These are phyloP conservation scores for Pichia sporocuriosa DNA, from an alignment of 805 yeast species.

Conservation along the genomic window DNA sequence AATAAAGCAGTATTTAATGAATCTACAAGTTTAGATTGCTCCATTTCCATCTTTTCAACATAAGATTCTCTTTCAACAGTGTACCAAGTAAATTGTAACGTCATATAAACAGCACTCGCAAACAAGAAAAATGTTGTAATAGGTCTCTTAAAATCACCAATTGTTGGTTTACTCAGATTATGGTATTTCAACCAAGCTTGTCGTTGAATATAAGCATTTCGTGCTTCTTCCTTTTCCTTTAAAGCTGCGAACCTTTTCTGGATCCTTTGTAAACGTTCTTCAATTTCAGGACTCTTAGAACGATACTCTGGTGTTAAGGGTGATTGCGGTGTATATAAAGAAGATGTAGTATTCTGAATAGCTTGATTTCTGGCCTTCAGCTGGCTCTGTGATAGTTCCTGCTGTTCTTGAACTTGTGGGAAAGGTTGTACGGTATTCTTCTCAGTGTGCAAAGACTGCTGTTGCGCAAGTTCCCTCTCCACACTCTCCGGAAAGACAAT, in stretches of 20 bases:
- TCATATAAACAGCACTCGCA: conserved; percentile 28
- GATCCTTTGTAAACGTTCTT: conserved; percentile 23
- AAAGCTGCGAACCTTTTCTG: conserved; percentile 21
- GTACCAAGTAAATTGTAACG: conserved; percentile 30
- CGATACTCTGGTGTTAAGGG: conserved; percentile 22
- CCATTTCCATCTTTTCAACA: conserved; percentile 18
- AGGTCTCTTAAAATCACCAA: conserved; percentile 30
- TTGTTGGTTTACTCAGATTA: conserved; percentile 22
- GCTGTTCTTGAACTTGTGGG: not conserved
- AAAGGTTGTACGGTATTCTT: not conserved
- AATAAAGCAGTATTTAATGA: conserved; percentile 25
- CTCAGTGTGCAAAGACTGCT: not conserved
- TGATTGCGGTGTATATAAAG: conserved; percentile 24
- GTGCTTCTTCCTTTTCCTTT: conserved; percentile 18
- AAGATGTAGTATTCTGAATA: conserved; percentile 15
- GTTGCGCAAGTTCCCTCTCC: conserved; percentile 8
- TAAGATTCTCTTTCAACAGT: conserved; percentile 27
- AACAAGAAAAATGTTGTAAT: conserved; percentile 27
- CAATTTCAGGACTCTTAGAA: conserved; percentile 26
- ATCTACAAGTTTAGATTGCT: conserved; percentile 21
- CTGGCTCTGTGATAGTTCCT: not conserved
- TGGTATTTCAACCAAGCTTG: conserved; percentile 15
- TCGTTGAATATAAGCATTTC: conserved; percentile 11
- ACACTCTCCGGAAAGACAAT: conserved; percentile 10
- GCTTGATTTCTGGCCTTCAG: conserved; percentile 13